Evolutionary conservation across 495 filamentous ascomycete genomes (phyloP), one percentile per base, ranked within the genome.

Genomic region (Penicillium diatomitis): DNA sequence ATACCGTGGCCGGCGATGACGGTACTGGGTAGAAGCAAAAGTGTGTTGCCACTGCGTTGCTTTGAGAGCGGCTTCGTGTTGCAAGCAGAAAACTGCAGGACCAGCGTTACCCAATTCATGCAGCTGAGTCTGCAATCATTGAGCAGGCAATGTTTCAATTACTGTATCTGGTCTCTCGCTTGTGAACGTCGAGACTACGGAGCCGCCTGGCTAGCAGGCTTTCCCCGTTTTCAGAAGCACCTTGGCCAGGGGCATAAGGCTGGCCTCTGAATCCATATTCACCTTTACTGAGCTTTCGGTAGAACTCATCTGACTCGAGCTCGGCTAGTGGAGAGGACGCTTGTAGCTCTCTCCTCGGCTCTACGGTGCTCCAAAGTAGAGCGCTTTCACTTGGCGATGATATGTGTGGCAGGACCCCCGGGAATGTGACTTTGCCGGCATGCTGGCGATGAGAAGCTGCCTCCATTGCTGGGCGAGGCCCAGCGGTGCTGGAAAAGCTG

Each of bases 251-350:
- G 4, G 58, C 50, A 55, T 77, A 82, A 8, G 74, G 69, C 53
- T 82, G 61, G 2, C 69, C 77, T 7, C 81, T 83, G 51, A 88
- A 89, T 20, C 83, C 84, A 9, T 68, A 63, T 58, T 87, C 82
- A 10, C 78, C 82, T 57, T 76, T 86, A 58, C 57, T 83, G 35
- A 85, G 78, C 57, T 87, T 88, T 51, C 73, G 78, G 55, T 87
- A 86, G 20, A 67, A 57, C 36, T 64, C 68, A 35, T 61, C 53
- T 32, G 51, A 7, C 20, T 52, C 31, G 28, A 37, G 10, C 38
- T 46, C 48, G 10, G 44, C 10, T 29, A 46, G 32, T 8, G 38
- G 20, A 2, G 20, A 10, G n/a, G 31, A 20, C 30, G 10, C 54
- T 11, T 50, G 42, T 11, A 57, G 29, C 50, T 39, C 56, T 56